phyloP scores from a whole-genome alignment of 2,329 filamentous ascomycete genomes.

The Ophiostoma quercus region DNA sequence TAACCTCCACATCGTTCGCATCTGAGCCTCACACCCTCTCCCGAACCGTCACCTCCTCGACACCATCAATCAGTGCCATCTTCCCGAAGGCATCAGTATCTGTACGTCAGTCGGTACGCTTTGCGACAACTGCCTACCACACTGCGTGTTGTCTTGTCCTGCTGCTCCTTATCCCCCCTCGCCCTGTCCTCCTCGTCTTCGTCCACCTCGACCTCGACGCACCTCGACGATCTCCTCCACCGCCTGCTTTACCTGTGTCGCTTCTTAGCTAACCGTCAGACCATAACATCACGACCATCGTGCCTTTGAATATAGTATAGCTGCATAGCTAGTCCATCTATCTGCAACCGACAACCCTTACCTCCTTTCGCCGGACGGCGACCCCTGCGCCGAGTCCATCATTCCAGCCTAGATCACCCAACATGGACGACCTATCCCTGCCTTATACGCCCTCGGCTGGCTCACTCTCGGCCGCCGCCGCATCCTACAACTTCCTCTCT shows the following conservation, averaged over 20 bases:
- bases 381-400: background rate
- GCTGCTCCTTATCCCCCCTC: background rate
- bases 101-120: background rate
- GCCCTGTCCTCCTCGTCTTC: background rate
- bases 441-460: constrained; percentile 30
- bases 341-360: background rate
- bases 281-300: background rate
- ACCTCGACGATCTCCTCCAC: background rate
- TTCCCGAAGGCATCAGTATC: background rate
- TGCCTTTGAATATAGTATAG: background rate
- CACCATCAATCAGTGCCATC: background rate
- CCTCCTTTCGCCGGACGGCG: background rate
- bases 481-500: constrained; percentile 38
- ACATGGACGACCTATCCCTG: constrained; percentile 37
- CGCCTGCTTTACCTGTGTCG: background rate
- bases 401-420: background rate
- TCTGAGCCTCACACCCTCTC: background rate
- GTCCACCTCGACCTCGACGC: background rate
- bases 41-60: background rate
- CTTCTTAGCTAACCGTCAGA: background rate
- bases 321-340: background rate
- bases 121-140: background rate
- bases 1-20: background rate
- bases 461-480: constrained; percentile 36
- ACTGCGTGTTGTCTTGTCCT: background rate